Evolutionary conservation across 176 grass and related monocot genomes (phyloP), one percentile per base, ranked within the genome.

Genomic region (Elaeis guineensis): DNA sequence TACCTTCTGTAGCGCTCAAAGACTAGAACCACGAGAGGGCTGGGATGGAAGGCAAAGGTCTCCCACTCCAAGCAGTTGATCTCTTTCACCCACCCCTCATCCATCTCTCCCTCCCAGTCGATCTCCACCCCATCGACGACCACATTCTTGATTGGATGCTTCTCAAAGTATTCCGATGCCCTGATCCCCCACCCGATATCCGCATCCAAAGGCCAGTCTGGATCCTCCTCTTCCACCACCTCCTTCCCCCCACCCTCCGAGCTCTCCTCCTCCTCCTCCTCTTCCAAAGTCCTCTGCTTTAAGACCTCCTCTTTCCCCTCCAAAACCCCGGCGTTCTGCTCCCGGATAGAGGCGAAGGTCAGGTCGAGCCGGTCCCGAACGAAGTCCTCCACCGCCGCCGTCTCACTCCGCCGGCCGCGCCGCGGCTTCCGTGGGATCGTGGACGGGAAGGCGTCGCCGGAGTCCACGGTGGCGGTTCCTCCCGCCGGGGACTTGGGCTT

Each of bases 51-150:
- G 1, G 87, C 84, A 52, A 98, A 92, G 65, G 76, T 83, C 73
- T 92, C 93, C 93, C 93, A 98, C 75, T 98, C 87, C 81, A 92
- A 69, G 66, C 84, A 92, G 54, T 92, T 98, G 68, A 92, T 98
- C 74, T 98, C 93, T 70, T 98, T 85, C 60, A 98, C 84, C 93
- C 87, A 92, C 5, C 87, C 87, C 71, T 83, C 66, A 21, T 98
- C 81, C 22, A 83, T 77, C 55, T 98, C 93, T 66, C 81, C 57
- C 68, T 92, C 93, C 93, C 87, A 98, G 74, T 98, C 81, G 49
- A 98, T 86, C 73, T 89, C 84, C 63, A 92, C 70, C 17, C 93
- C 87, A 25, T 98, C 75, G 28, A 82, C 93, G 19, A 86, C 83
- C 70, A 98, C 81, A 59, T 98, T 98, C 72, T 78, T 92, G 57